phyloP scores from a whole-genome alignment of 306 rosid species.

The Hippophae tibetana region DNA sequence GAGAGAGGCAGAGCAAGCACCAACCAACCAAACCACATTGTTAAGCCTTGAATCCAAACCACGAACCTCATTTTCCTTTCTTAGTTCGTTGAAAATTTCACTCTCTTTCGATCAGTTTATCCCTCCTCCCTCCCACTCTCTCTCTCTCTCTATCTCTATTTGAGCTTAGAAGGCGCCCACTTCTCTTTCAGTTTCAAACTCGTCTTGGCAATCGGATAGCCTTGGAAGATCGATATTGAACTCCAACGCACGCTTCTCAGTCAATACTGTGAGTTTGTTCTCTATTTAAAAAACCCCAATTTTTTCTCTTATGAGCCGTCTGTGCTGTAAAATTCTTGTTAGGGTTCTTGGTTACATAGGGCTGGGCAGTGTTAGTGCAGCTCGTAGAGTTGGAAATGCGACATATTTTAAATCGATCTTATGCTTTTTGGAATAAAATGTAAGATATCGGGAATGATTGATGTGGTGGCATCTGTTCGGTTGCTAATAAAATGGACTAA shows the following conservation, averaged over 20 bases:
- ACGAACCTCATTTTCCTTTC: conserved; percentile 57
- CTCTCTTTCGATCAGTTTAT: conserved; percentile 87
- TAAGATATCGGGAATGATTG: conserved; percentile 12
- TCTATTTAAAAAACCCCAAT: conserved; percentile 48
- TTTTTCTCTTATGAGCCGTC: conserved; percentile 21
- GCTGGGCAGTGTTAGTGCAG: conserved; percentile 40
- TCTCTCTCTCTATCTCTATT: conserved; percentile 19
- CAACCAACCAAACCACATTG: too few species aligned
- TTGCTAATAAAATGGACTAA: conserved; percentile 13
- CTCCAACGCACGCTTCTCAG: conserved; percentile 34
- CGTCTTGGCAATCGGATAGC: conserved; percentile 39
- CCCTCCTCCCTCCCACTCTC: conserved; percentile 6
- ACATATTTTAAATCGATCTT: conserved; percentile 35
- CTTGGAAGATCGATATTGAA: conserved; percentile 40
- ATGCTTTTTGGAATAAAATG: conserved; percentile 20
- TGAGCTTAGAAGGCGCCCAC: conserved; percentile 37
- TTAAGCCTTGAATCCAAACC: conserved; percentile 45
- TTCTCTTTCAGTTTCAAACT: conserved; percentile 53
- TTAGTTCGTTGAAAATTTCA: conserved; percentile 89
- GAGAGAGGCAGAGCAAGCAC: too few species aligned
- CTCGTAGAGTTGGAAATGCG: conserved; percentile 38
- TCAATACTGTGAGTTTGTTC: conserved; percentile 68
- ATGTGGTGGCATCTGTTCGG: conserved; percentile 20
- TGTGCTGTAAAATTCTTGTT: conserved; percentile 30
- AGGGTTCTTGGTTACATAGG: conserved; percentile 17